A percentile compares a stretch with the other conserved stretches of the same genome.
These are phyloP conservation scores for Deuterostichococcus epilithicus DNA, from an alignment of 139 green algal genomes.

Conservation along the genomic window DNA sequence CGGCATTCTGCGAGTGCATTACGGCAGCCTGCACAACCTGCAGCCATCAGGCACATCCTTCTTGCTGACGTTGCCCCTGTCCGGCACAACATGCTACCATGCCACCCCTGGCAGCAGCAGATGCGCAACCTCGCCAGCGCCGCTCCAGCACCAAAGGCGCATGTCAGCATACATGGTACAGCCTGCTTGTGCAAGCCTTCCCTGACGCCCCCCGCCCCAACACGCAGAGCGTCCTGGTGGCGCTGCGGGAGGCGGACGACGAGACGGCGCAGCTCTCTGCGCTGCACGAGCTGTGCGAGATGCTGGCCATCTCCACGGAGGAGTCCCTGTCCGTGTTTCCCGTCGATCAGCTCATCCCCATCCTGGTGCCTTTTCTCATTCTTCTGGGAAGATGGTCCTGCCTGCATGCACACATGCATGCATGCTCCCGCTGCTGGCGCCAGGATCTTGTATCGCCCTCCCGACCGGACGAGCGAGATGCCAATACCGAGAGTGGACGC, in stretches of 20 bases:
- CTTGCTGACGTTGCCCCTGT: background rate
- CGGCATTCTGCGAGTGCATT: background rate
- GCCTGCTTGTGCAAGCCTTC: background rate
- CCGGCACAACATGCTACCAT: background rate
- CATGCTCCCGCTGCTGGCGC: too few species aligned
- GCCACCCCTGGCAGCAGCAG: background rate
- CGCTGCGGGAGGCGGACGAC: slow-evolving; percentile 72
- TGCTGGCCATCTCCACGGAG: slow-evolving; percentile 87
- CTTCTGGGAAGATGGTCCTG: too few species aligned
- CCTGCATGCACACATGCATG: background rate
- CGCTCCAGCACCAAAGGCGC: too few species aligned
- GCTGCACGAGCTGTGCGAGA: slow-evolving; percentile 85
- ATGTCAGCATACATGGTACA: background rate
- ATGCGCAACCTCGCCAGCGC: background rate
- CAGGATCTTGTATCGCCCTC: slow-evolving; percentile 1
- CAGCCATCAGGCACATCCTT: too few species aligned
- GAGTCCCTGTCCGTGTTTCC: slow-evolving; percentile 79
- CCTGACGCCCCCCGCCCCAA: background rate
- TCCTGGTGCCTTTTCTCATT: slow-evolving; percentile 58
- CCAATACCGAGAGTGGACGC: too few species aligned
- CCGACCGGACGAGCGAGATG: too few species aligned
- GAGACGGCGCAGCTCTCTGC: slow-evolving; percentile 71
- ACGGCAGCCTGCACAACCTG: background rate
- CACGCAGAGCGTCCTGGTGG: slow-evolving; percentile 66
- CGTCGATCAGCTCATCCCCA: slow-evolving; percentile 78